phyloP scores from a whole-genome alignment of 805 yeast species.

The Teunomyces atbi region DNA sequence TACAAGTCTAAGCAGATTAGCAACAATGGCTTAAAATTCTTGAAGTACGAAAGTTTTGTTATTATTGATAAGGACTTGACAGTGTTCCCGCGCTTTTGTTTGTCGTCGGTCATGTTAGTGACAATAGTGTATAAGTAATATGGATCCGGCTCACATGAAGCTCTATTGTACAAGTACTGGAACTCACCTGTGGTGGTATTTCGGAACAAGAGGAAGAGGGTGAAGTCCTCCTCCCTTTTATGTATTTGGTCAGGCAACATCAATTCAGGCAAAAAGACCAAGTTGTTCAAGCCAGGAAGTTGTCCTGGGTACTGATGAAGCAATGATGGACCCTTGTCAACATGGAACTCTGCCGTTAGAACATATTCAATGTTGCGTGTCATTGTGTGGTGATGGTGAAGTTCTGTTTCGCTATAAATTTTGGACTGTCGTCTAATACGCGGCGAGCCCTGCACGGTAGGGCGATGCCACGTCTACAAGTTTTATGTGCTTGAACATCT shows the following conservation, averaged over 20 bases:
- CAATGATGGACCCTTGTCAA: constrained; percentile 68
- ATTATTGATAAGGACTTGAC: constrained; percentile 61
- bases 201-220: constrained; percentile 52
- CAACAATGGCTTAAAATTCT: constrained; percentile 58
- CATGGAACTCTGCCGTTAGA: constrained; percentile 76
- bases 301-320: constrained; percentile 56
- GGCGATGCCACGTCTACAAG: constrained; percentile 1
- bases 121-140: constrained; percentile 58
- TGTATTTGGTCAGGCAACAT: constrained; percentile 65
- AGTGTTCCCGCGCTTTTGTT: constrained; percentile 54
- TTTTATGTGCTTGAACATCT: neutral
- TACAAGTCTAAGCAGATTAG: constrained; percentile 51
- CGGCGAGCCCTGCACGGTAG: neutral
- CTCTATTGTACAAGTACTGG: constrained; percentile 33
- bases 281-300: constrained; percentile 35
- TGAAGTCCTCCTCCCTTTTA: constrained; percentile 55
- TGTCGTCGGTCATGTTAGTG: constrained; percentile 42
- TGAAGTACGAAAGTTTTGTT: constrained; percentile 52
- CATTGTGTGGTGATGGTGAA: constrained; percentile 4
- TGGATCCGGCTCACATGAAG: constrained; percentile 38
- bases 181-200: constrained; percentile 38
- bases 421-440: constrained; percentile 1
- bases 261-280: constrained; percentile 47
- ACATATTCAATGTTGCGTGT: constrained; percentile 50
- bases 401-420: neutral